These are phyloP conservation scores for Alternaria dauci DNA, from an alignment of 2,329 filamentous ascomycete genomes.

Conservation along the genomic window DNA sequence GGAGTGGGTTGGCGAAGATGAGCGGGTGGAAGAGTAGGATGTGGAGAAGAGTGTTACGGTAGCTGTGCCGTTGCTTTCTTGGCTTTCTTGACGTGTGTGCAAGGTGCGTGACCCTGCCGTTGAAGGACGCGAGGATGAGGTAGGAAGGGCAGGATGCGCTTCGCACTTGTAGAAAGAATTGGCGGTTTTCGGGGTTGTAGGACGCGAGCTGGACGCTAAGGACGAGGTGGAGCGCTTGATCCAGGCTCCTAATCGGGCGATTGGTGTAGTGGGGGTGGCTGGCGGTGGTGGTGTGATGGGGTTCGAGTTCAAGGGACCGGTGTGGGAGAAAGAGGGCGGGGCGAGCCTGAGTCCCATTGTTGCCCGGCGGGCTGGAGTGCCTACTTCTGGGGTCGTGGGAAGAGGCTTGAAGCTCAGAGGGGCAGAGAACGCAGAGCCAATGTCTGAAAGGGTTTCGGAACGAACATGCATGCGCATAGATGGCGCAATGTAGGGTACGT, in stretches of 20 bases:
- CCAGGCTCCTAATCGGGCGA: constrained; percentile 46
- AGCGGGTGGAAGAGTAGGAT: constrained; percentile 22
- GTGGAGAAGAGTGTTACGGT: constrained; percentile 42
- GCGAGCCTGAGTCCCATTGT: constrained; percentile 38
- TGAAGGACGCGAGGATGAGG: constrained; percentile 28
- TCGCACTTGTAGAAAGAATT: constrained; percentile 45
- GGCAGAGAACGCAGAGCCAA: constrained; percentile 57
- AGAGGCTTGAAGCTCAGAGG: constrained; percentile 45
- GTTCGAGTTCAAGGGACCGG: constrained; percentile 45
- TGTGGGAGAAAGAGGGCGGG: constrained; percentile 31
- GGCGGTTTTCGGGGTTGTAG: constrained; percentile 18
- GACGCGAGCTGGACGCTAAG: constrained; percentile 27
- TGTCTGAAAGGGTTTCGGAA: constrained; percentile 58
- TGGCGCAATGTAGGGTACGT: constrained; percentile 59
- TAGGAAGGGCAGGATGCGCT: constrained; percentile 11
- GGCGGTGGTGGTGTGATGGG: constrained; percentile 47
- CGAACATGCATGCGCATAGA: constrained; percentile 56
- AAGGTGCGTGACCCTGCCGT: constrained; percentile 31
- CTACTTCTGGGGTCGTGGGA: constrained; percentile 27
- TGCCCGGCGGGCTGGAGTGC: constrained; percentile 16
- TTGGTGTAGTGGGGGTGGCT: constrained; percentile 45
- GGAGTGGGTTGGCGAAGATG: constrained; percentile 1
- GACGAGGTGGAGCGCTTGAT: constrained; percentile 44
- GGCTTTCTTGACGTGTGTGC: constrained; percentile 43
- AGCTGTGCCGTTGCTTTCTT: constrained; percentile 38